Conservation (phyloP, 2,329 filamentous ascomycete species). For the Zymoseptoria brevis region DNA sequence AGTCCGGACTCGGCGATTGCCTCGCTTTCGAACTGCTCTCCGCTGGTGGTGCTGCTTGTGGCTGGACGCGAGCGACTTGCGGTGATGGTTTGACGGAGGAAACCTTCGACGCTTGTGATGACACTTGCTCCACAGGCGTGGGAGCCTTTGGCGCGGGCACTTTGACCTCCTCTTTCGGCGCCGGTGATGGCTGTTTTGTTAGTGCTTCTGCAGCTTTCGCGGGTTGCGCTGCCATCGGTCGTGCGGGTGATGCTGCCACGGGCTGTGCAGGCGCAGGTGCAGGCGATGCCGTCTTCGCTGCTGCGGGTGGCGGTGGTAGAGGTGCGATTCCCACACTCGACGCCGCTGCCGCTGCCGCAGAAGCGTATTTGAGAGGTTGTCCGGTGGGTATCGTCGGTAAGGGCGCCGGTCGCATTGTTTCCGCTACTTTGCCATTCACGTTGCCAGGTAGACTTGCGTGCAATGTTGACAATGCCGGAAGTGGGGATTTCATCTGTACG, state of each 20-base stretch:
- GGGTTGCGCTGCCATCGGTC: slow-evolving; percentile 22
- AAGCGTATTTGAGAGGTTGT: slow-evolving; percentile 92
- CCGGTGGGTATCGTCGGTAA: slow-evolving; percentile 76
- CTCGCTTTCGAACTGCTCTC: slow-evolving; percentile 13
- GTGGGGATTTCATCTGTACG: slow-evolving; percentile 82
- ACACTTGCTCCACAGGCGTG: slow-evolving; percentile 1
- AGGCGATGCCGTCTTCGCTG: slow-evolving; percentile 48
- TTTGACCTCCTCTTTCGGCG: slow-evolving; percentile 23
- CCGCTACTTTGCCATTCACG: slow-evolving; percentile 52
- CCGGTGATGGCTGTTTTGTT: slow-evolving; percentile 22
- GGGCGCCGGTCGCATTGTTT: slow-evolving; percentile 85
- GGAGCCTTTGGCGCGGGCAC: slow-evolving; percentile 12
- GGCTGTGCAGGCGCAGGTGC: slow-evolving; percentile 33
- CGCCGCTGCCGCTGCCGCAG: slow-evolving; percentile 86
- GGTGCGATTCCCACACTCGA: slow-evolving; percentile 88
- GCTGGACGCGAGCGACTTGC: slow-evolving; percentile 33
- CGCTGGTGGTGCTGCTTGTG: slow-evolving; percentile 13
- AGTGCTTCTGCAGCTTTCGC: slow-evolving; percentile 22
- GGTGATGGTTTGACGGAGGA: slow-evolving; percentile 27
- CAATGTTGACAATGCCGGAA: slow-evolving; percentile 85
- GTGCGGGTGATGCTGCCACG: slow-evolving; percentile 33
- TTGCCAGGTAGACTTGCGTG: slow-evolving; percentile 62
- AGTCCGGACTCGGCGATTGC: slow-evolving; percentile 29
- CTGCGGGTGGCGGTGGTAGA: slow-evolving; percentile 77
- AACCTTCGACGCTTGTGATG: slow-evolving; percentile 15